Percentiles rank a stretch among this genome's conserved stretches.
Conservation (phyloP, 306 rosid genomes). For the Inga leiocalycina region DNA sequence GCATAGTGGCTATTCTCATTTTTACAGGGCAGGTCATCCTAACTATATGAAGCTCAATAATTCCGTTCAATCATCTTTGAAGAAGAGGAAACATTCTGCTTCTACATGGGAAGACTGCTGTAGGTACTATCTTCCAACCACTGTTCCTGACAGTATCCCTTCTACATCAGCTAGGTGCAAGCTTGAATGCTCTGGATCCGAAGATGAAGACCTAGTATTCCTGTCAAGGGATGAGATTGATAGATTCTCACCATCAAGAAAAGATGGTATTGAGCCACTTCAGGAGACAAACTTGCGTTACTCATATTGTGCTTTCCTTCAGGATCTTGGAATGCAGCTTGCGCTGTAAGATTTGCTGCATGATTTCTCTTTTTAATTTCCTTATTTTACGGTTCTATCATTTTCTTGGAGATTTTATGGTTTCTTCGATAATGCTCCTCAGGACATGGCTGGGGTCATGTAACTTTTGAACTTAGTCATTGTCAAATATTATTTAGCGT, state of each 20-base stretch:
- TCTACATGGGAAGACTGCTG: slow-evolving; percentile 55
- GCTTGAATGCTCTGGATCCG: slow-evolving; percentile 55
- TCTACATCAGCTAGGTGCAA: slow-evolving; percentile 52
- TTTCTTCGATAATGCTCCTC: neutral
- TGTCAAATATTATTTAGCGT: neutral
- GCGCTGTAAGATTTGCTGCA: slow-evolving; percentile 56
- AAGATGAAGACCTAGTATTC: slow-evolving; percentile 58
- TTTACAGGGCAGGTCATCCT: slow-evolving; percentile 25
- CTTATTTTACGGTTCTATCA: neutral
- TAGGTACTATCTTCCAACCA: slow-evolving; percentile 47
- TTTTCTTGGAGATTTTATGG: slow-evolving; percentile 4
- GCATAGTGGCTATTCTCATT: slow-evolving; percentile 30
- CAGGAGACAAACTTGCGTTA: slow-evolving; percentile 71
- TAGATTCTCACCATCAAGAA: slow-evolving; percentile 74
- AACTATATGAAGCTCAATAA: slow-evolving; percentile 25
- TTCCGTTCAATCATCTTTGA: slow-evolving; percentile 43
- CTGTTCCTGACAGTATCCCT: slow-evolving; percentile 36
- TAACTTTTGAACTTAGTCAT: neutral
- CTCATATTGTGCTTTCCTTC: slow-evolving; percentile 71
- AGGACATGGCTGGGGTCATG: neutral
- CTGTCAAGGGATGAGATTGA: slow-evolving; percentile 83
- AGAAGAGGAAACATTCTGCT: slow-evolving; percentile 67
- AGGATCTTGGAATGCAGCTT: slow-evolving; percentile 72
- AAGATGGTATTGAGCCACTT: slow-evolving; percentile 72
- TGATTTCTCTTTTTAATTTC: neutral